Base-by-base conservation (phyloP, 768 basidiomycete genomes). In the Termitomyces bulborhizus region DNA sequence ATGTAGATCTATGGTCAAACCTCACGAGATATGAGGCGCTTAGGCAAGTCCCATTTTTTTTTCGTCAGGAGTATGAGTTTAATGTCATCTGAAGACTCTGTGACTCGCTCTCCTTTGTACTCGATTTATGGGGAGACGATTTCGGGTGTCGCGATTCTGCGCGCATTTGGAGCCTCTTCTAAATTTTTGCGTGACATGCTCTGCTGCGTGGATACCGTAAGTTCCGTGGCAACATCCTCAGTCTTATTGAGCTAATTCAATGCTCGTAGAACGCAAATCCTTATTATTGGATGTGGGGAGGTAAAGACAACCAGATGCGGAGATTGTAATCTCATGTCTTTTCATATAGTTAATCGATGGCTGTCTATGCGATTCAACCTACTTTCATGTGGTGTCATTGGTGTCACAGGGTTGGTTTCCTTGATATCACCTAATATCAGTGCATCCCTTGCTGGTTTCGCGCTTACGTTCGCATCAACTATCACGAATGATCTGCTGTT, bases 251-350 rank as follows among this genome's bases (percentile, higher is more conserved):
- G 32, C 41, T 52, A 11, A 57, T 57, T 39, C 18, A 16, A 15
- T 52, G 29, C 2, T 24, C n/a, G 26, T 53, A 79, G 76, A 80
- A 78, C 56, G 63, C 82, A 15, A 90, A 83, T 64, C 90, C 90
- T 3, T 88, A 84, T 66, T 93, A 89, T 64, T 95, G 93, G 93
- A 87, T 89, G 80, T 93, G 89, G 90, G 88, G 84, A 73, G 84
- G 85, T 88, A 66, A 74, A 62, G 49, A 39, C 27, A 36, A 11
- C 4, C 24, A 16, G 15, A n/a, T 56, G n/a, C 53, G 27, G 36
- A 51, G 21, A 46, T 27, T 37, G 36, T 8, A 15, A 37, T 16
- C 15, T 36, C 27, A 26, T 53, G 27, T 44, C 18, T 36, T 46
- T 48, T 43, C 16, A 45, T 44, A 3, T 58, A 90, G 90, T 94